Percentiles rank a stretch among this genome's conserved stretches.
Conservation (phyloP, 192 early-diverging fungal species). For the Coemansia erecta region DNA sequence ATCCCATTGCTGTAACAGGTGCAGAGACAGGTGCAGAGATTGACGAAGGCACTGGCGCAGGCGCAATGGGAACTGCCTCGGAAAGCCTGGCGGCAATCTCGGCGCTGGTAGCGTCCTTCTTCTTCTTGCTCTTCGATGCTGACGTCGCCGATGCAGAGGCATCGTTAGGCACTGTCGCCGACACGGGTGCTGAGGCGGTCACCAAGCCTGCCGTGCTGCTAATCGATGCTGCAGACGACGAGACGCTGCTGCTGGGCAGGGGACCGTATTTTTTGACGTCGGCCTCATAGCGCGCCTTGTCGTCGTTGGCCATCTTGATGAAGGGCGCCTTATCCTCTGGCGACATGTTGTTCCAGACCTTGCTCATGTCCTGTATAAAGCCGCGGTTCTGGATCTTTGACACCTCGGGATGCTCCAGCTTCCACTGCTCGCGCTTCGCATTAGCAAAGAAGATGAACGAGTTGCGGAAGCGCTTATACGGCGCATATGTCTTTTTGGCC, state of each 20-base stretch:
- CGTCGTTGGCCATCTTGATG: slow-evolving; percentile 46
- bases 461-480: slow-evolving; percentile 51
- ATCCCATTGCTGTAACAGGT: not conserved
- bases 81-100: not conserved
- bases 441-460: slow-evolving; percentile 56
- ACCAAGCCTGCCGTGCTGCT: too few species aligned
- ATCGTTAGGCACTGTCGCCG: not conserved
- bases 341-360: slow-evolving; percentile 42
- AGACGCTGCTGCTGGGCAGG: slow-evolving; percentile 11
- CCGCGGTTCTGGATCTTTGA: slow-evolving; percentile 46
- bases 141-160: not conserved
- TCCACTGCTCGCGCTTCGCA: slow-evolving; percentile 41
- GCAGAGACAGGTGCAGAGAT: slow-evolving; percentile 5
- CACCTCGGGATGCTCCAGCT: slow-evolving; percentile 27
- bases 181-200: not conserved
- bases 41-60: not conserved
- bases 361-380: slow-evolving; percentile 51
- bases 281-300: slow-evolving; percentile 45
- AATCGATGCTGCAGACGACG: not conserved
- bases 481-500: slow-evolving; percentile 16
- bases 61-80: not conserved
- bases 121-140: not conserved
- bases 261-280: slow-evolving; percentile 46
- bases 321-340: slow-evolving; percentile 40
- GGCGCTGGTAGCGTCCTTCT: not conserved